Base-by-base conservation (phyloP, 2,329 filamentous ascomycete species). In the Tympanopsis confertula region DNA sequence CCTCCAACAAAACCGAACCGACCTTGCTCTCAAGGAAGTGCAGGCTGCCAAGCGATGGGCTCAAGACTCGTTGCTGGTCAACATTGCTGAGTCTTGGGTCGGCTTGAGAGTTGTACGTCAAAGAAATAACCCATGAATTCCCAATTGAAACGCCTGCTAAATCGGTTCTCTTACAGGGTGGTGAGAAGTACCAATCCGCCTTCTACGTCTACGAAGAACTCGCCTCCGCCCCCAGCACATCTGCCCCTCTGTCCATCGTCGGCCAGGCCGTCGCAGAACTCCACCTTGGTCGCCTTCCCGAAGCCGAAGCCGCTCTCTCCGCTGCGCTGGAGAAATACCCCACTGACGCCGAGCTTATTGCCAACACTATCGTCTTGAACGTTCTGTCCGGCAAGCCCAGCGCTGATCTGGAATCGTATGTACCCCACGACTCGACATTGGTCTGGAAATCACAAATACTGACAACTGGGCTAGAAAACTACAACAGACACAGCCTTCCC, bases 161-260 rank as follows among this genome's bases (percentile, higher is more conserved):
- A 7, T 33, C 12, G 15, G 30, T 13, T 18, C 15, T 18, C 22
- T 5, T 38, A 19, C 43, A 94, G 82, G 89, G 89, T 53, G 88
- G 88, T 47, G 87, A 94, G 49, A 91, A 86, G 58, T 96, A 96
- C 62, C 91, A 96, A 54, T 85, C 91, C 54, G 82, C 89, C 14
- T 96, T 94, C 62, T 96, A 98, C 68, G 89, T 96, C 43, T 96
- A 86, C 53, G 89, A 96, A 62, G 91, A 98, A 61, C 75, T 96
- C 36, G 89, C 91, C 4, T 86, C 94, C 54, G 81, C 85, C 19
- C 82, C 87, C 2, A 78, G 84, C 20, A 87, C 85, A 14, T 79
- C 86, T 36, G 85, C 85, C 13, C 70, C 80, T 38, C 70, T 79
- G 47, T 82, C 77, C 14, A 73, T 95, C 39, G 77, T 94, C 42